Evolutionary conservation across 805 yeast genomes (phyloP), one percentile per base, ranked within the genome.

Genomic region (Starmerella etchellsii): DNA sequence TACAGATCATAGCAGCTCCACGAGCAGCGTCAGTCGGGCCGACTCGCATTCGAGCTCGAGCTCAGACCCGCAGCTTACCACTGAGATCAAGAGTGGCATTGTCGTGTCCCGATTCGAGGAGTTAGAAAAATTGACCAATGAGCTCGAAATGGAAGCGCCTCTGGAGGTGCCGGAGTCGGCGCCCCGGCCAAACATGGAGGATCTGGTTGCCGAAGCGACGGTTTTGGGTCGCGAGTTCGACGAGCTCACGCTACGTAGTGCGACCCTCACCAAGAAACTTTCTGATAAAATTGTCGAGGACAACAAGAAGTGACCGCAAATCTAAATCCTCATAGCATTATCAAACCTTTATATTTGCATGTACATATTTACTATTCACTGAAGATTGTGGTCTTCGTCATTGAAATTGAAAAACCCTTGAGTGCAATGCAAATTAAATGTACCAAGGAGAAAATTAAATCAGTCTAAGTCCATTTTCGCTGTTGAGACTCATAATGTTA

Each of bases 201-300:
- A 34, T 4, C 36, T 43, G 10, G 18, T 44, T 4, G 34, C 33
- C 14, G 26, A 43, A 24, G 49, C 49, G 10, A 25, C 42, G 13
- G 39, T 37, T 31, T 31, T 44, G 19, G 50, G 46, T 3, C 40
- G 34, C 18, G 47, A 44, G 22, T 51, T 49, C 30, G 52, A 51
- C 40, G 51, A 49, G 36, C 43, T 46, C 11, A 46, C 52, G 4
- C 26, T 36, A 6, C 44, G 54, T 14, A 50, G 51, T 36, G 36
- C 46, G 3, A 45, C 37, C 31, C 41, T 44, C 3, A 41, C 48
- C 11, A 37, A 41, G 28, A 33, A 28, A 29, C 48, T 46, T 18
- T 31, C 45, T 20, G 44, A 35, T n/a, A 46, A 40, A 21, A 22
- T 51, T 5, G 33, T 40, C 10, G 26, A 22, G 13, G 40, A 41